phyloP scores from a whole-genome alignment of 2,329 filamentous ascomycete genomes.

The Leptodontidium sp. region DNA sequence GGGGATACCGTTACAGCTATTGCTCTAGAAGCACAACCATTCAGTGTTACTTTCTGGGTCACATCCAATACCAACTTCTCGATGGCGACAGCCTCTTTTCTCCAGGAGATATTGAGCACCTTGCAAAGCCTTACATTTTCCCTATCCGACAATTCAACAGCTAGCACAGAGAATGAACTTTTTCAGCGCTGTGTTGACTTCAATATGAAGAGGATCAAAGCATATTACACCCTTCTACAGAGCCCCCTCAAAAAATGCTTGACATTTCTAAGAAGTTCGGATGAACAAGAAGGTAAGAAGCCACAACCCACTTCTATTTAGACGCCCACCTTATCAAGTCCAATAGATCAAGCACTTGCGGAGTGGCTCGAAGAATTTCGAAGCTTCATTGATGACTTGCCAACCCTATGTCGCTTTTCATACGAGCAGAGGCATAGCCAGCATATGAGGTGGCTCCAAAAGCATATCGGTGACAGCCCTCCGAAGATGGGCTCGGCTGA shows the following conservation, averaged over 20 bases:
- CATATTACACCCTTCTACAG: constrained; percentile 23
- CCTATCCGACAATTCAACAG: constrained; percentile 17
- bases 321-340: constrained; percentile 15
- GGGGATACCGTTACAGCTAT: constrained; percentile 33
- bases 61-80: constrained; percentile 21
- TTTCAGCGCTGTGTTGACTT: constrained; percentile 24
- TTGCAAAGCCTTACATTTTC: constrained; percentile 24
- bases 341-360: constrained; percentile 19
- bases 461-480: constrained; percentile 17
- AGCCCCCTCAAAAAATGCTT: constrained; percentile 23
- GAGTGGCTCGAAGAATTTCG: constrained; percentile 26
- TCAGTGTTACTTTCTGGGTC: constrained; percentile 27
- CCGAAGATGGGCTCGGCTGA: background rate
- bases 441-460: constrained; percentile 16
- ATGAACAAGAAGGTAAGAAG: constrained; percentile 18
- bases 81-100: constrained; percentile 18
- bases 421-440: constrained; percentile 24
- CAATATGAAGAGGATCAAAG: constrained; percentile 17
- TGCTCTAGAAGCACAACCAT: constrained; percentile 24
- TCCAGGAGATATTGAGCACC: constrained; percentile 24
- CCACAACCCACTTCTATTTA: constrained; percentile 5
- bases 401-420: constrained; percentile 25
- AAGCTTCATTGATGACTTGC: constrained; percentile 26
- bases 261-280: constrained; percentile 21
- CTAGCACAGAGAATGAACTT: constrained; percentile 23